Conservation (phyloP, 225 moss, liverwort and hornwort genomes). For the Thuidium tamariscinum region DNA sequence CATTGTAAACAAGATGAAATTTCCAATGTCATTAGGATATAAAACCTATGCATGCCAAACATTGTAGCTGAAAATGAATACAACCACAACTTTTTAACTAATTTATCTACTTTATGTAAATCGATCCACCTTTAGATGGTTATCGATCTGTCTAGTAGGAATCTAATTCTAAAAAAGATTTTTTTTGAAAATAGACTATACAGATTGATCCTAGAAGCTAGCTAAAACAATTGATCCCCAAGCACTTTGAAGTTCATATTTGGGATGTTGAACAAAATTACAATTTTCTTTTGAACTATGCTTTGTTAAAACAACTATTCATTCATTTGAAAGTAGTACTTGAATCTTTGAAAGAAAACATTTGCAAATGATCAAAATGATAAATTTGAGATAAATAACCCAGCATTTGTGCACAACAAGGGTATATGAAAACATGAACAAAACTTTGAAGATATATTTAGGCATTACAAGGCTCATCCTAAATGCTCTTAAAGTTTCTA, state of each 20-base stretch:
- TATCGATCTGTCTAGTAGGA: neutral
- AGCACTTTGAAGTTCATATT: too few relatives aligned
- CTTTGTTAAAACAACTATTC: neutral
- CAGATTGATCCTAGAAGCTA: neutral
- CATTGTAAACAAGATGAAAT: neutral
- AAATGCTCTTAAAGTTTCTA: neutral
- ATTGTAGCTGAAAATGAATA: neutral
- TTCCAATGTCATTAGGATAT: fast-evolving
- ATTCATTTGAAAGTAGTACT: neutral
- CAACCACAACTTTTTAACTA: neutral
- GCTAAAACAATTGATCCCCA: fast-evolving
- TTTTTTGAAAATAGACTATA: neutral
- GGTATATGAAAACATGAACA: neutral
- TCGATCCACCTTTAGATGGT: fast-evolving
- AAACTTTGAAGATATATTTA: neutral
- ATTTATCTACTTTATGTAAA: fast-evolving
- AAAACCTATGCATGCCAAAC: neutral
- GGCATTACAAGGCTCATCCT: neutral
- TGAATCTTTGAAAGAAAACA: neutral
- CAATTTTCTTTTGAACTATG: neutral
- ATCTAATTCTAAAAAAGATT: too few relatives aligned
- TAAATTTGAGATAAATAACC: too few relatives aligned
- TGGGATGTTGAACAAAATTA: neutral
- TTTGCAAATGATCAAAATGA: neutral
- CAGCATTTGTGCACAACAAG: neutral